Evolutionary conservation across 1,284 basidiomycete species (phyloP).

Genomic region (Agaricales sp.): DNA sequence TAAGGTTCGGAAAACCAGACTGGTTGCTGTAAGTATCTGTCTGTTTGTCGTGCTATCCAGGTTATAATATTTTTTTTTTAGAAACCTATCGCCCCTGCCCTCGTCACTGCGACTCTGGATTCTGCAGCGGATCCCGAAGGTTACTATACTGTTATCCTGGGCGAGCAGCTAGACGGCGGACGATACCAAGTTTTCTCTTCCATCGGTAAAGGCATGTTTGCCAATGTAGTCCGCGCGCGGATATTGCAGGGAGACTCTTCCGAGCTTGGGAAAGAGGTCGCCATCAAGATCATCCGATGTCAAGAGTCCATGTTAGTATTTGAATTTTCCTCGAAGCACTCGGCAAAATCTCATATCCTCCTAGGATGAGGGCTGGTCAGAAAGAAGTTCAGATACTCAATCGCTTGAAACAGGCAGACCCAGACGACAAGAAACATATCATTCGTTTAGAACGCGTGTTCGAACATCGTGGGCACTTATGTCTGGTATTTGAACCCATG

Average conservation of each 20-base stretch:
- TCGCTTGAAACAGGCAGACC: slow-evolving; percentile 82
- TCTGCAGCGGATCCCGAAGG: slow-evolving; percentile 85
- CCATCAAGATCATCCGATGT: slow-evolving; percentile 93
- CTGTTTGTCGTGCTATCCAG: neutral
- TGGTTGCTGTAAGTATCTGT: slow-evolving; percentile 32
- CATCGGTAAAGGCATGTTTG: slow-evolving; percentile 98
- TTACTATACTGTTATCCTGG: slow-evolving; percentile 91
- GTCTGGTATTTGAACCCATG: slow-evolving; percentile 91
- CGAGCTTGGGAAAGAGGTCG: slow-evolving; percentile 74
- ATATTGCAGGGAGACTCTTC: slow-evolving; percentile 64
- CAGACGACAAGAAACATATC: slow-evolving; percentile 94
- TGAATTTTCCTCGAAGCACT: slow-evolving; percentile 3
- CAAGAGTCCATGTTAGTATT: slow-evolving; percentile 86
- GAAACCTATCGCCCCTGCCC: slow-evolving; percentile 47
- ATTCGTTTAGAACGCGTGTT: slow-evolving; percentile 89
- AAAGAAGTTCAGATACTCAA: slow-evolving; percentile 90
- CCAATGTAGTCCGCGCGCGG: slow-evolving; percentile 87
- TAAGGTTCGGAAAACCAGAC: slow-evolving; percentile 50
- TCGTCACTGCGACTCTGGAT: slow-evolving; percentile 63
- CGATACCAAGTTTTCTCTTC: slow-evolving; percentile 93
- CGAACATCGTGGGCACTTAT: slow-evolving; percentile 94
- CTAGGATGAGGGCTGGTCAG: slow-evolving; percentile 87
- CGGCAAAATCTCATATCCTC: slow-evolving; percentile 8
- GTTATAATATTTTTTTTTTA: slow-evolving; percentile 17
- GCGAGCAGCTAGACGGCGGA: slow-evolving; percentile 88